A percentile compares a stretch with the other conserved stretches of the same genome.
Conservation (phyloP, 1,139 yeast species). For the Magnusiomyces fungicola region DNA sequence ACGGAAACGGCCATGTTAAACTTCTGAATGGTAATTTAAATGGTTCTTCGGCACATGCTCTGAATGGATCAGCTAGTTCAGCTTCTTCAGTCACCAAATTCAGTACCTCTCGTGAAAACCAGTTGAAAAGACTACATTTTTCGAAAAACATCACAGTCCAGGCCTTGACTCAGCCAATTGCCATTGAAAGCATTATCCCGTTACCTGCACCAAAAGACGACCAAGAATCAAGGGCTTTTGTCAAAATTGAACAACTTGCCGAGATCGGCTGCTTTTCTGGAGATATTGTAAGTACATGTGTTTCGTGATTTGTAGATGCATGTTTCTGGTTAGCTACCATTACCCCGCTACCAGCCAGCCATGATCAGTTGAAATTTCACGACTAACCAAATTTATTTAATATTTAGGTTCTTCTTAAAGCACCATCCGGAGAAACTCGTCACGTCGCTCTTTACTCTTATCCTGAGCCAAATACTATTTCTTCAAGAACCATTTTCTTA, state of each 20-base stretch:
- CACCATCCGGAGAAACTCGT: slow-evolving; percentile 20
- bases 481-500: slow-evolving; percentile 40
- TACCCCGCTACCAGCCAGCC: too few species aligned
- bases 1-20: too few species aligned
- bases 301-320: slow-evolving; percentile 25
- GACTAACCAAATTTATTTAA: background rate
- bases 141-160: slow-evolving; percentile 17
- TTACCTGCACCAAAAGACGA: slow-evolving; percentile 31
- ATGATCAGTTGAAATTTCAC: too few species aligned
- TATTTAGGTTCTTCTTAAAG: slow-evolving; percentile 11
- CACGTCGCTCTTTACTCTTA: slow-evolving; percentile 49
- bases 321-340: slow-evolving; percentile 17
- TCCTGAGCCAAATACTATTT: slow-evolving; percentile 53
- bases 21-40: too few species aligned
- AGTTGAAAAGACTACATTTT: slow-evolving; percentile 7
- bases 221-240: slow-evolving; percentile 44
- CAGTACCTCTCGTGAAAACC: slow-evolving; percentile 2
- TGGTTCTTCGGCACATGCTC: too few species aligned
- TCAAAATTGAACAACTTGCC: slow-evolving; percentile 47
- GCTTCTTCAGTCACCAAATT: too few species aligned
- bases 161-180: slow-evolving; percentile 22
- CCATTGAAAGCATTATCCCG: slow-evolving; percentile 23
- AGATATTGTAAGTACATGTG: slow-evolving; percentile 41
- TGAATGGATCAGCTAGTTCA: too few species aligned
- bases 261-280: slow-evolving; percentile 62